Evolutionary conservation across 257 asterid genomes (phyloP).

Genomic region (Buddleja alternifolia): DNA sequence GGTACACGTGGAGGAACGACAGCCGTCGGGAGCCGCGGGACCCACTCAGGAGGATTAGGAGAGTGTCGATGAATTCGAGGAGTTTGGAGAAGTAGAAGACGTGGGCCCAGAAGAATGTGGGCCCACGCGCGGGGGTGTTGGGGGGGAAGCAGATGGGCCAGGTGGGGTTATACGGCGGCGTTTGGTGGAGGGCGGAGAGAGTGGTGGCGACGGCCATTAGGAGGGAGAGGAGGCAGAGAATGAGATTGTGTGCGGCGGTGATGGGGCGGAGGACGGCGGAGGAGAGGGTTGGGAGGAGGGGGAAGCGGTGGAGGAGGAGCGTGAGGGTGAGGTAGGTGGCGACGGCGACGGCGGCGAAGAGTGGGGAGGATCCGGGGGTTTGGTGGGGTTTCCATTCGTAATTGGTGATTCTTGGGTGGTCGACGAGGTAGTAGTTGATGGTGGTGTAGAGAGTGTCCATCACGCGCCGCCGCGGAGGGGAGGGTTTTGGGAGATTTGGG

Average conservation of each 20-base stretch:
- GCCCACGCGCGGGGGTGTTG: slow-evolving; percentile 62
- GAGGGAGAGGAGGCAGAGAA: slow-evolving; percentile 74
- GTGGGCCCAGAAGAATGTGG: slow-evolving; percentile 92
- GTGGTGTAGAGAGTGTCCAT: slow-evolving; percentile 51
- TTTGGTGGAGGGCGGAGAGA: slow-evolving; percentile 69
- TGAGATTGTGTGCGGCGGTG: slow-evolving; percentile 77
- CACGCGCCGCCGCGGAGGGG: slow-evolving; percentile 52
- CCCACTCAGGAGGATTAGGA: slow-evolving; percentile 57
- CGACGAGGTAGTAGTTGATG: slow-evolving; percentile 62
- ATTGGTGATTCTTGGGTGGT: slow-evolving; percentile 60
- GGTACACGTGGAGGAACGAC: slow-evolving; percentile 93
- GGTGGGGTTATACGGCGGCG: slow-evolving; percentile 48
- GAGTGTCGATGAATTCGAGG: slow-evolving; percentile 82
- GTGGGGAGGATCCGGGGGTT: slow-evolving; percentile 63
- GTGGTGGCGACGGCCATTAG: slow-evolving; percentile 74
- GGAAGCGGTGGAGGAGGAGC: slow-evolving; percentile 47
- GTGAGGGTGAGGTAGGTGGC: slow-evolving; percentile 67
- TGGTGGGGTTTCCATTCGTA: slow-evolving; percentile 69
- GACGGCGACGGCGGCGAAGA: slow-evolving; percentile 64
- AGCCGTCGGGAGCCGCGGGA: slow-evolving; percentile 54
- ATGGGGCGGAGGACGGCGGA: slow-evolving; percentile 65
- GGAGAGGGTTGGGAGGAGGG: slow-evolving; percentile 44
- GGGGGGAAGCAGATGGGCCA: slow-evolving; percentile 89
- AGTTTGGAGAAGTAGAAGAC: slow-evolving; percentile 80
- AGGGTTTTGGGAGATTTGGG: neutral